Evolutionary conservation across 208 protist species (phyloP).

Genomic region (Leishmania tropica): DNA sequence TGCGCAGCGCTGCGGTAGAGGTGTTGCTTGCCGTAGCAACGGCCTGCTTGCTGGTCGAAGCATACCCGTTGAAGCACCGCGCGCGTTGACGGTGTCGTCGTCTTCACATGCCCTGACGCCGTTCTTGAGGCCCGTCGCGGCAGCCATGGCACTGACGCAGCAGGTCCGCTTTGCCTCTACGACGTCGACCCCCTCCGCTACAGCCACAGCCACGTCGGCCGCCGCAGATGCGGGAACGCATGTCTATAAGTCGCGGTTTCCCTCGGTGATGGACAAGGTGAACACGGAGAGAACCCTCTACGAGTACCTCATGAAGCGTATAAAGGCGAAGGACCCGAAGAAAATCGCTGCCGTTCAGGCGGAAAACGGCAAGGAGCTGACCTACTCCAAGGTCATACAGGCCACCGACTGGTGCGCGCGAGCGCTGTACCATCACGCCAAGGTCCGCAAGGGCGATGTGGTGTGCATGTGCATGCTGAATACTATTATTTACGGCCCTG

Average conservation of each 20-base stretch:
- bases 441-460: slow-evolving; percentile 38
- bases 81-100: background rate
- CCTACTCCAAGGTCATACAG: background rate
- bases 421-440: slow-evolving; percentile 35
- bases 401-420: slow-evolving; percentile 26
- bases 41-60: background rate
- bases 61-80: background rate
- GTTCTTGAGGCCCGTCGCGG: background rate
- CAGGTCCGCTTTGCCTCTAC: slow-evolving; percentile 9
- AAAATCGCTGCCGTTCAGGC: slow-evolving; percentile 16
- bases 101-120: background rate
- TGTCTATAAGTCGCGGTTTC: slow-evolving; percentile 25
- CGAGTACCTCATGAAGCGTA: slow-evolving; percentile 20
- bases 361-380: slow-evolving; percentile 13
- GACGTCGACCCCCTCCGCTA: background rate
- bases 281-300: slow-evolving; percentile 30
- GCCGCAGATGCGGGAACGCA: background rate
- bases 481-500: slow-evolving; percentile 28
- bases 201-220: background rate
- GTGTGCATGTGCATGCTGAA: slow-evolving; percentile 36
- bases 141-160: background rate
- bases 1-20: background rate
- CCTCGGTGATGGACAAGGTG: slow-evolving; percentile 21
- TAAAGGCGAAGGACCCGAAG: slow-evolving; percentile 13
- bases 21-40: background rate